Conservation (phyloP, 305 asterid species). For the Fraxinus angustifolia region DNA sequence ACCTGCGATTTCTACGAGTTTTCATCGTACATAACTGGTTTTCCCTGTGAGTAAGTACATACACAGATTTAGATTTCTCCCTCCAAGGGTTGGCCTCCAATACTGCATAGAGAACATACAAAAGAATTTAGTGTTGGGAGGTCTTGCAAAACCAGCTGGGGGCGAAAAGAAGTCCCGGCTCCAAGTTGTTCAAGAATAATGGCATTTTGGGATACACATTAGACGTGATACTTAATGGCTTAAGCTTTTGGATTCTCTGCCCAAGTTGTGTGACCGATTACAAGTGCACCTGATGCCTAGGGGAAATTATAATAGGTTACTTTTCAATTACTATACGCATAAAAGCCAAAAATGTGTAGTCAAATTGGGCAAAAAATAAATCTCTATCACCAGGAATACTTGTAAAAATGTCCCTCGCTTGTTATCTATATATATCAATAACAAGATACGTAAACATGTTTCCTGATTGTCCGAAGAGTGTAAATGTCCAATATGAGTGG, state of each 20-base stretch:
- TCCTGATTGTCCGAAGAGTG: neutral
- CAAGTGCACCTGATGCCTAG: neutral
- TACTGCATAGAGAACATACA: slow-evolving; percentile 41
- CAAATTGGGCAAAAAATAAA: neutral
- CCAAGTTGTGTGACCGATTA: neutral
- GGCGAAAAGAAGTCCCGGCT: too few species aligned
- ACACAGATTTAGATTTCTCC: slow-evolving; percentile 76
- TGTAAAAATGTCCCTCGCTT: neutral
- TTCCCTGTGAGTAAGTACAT: slow-evolving; percentile 82
- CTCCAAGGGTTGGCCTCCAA: slow-evolving; percentile 95
- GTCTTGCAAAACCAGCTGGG: neutral
- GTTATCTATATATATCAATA: neutral
- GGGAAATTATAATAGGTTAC: neutral
- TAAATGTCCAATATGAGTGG: neutral
- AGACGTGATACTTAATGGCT: neutral
- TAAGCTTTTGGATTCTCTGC: neutral
- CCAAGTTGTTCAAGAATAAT: too few species aligned
- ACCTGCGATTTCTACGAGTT: slow-evolving; percentile 82
- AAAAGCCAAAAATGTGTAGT: neutral
- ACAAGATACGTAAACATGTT: neutral
- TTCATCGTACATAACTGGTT: slow-evolving; percentile 90
- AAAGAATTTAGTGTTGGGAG: neutral
- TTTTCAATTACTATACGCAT: neutral
- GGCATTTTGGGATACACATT: too few species aligned
- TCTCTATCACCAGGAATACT: neutral